These are phyloP conservation scores for Aspergillus cejpii DNA, from an alignment of 2,329 filamentous ascomycete species.

Conservation along the genomic window DNA sequence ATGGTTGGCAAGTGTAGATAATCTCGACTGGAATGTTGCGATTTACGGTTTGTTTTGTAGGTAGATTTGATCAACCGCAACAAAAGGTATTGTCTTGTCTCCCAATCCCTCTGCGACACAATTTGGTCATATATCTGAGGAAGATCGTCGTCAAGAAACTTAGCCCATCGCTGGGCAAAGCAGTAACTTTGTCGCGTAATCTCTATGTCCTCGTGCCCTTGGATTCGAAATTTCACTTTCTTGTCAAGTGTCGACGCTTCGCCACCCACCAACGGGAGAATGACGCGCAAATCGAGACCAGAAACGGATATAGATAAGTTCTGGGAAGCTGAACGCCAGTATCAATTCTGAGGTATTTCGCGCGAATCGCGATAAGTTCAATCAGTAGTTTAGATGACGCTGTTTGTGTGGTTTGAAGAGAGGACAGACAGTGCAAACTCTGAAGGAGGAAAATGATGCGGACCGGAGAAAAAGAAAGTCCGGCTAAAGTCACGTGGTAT, in stretches of 20 bases:
- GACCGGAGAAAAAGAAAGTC: background rate
- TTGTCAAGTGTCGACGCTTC: background rate
- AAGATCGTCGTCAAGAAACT: background rate
- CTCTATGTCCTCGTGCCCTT: background rate
- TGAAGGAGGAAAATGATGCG: constrained; percentile 20
- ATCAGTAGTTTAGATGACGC: constrained; percentile 22
- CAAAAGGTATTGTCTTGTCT: background rate
- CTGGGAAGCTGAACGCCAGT: constrained; percentile 7
- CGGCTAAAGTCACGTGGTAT: background rate
- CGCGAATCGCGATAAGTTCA: constrained; percentile 14
- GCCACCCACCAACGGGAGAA: background rate
- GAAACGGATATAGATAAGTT: background rate
- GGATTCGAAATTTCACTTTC: background rate
- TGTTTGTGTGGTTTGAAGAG: constrained; percentile 39
- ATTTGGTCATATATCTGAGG: background rate
- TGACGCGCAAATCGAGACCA: background rate
- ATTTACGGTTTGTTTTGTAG: background rate
- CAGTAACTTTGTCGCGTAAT: background rate
- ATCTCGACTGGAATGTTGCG: background rate
- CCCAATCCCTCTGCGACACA: background rate
- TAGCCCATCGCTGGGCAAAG: background rate
- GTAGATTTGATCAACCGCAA: too few species aligned
- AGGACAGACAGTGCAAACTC: constrained; percentile 39
- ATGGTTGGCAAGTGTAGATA: background rate
- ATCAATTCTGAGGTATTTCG: constrained; percentile 4